Conservation (phyloP, 371 early-diverging fungal genomes). For the Neoconidiobolus thromboides region DNA sequence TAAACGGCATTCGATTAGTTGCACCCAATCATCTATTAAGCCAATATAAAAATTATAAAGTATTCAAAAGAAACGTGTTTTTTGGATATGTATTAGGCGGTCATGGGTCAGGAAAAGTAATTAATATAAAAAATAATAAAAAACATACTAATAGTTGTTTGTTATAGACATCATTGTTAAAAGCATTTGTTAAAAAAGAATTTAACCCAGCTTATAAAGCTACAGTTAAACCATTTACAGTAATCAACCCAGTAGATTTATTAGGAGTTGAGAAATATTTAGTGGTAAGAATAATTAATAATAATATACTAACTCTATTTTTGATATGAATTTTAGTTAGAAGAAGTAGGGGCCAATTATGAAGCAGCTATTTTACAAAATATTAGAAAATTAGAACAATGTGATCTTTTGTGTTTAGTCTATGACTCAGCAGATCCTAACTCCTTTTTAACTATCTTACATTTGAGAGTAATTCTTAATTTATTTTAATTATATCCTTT, state of each 20-base stretch:
- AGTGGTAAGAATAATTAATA: slow-evolving; percentile 33
- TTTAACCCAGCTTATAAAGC: slow-evolving; percentile 53
- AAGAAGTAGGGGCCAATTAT: slow-evolving; percentile 63
- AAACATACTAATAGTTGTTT: too few relatives aligned
- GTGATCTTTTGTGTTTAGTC: slow-evolving; percentile 82
- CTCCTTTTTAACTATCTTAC: slow-evolving; percentile 79
- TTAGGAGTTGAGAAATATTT: slow-evolving; percentile 83
- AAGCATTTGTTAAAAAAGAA: slow-evolving; percentile 63
- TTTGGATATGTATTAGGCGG: slow-evolving; percentile 89
- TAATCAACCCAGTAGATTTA: slow-evolving; percentile 86
- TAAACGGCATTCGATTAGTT: slow-evolving; percentile 45
- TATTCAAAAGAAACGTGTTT: slow-evolving; percentile 58
- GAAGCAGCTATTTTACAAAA: slow-evolving; percentile 61
- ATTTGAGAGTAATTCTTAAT: slow-evolving; percentile 37
- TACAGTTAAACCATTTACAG: slow-evolving; percentile 51
- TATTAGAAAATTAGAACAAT: slow-evolving; percentile 56
- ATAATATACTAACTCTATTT: not conserved
- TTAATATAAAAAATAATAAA: not conserved
- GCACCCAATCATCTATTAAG: slow-evolving; percentile 30
- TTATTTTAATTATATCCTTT: not conserved
- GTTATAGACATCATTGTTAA: slow-evolving; percentile 52
- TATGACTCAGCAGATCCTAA: slow-evolving; percentile 86
- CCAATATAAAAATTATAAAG: slow-evolving; percentile 24
- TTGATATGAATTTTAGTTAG: slow-evolving; percentile 34
- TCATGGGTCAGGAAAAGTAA: slow-evolving; percentile 77